Conservation (phyloP, 2,329 filamentous ascomycete species). For the Cryphonectria parasitica region DNA sequence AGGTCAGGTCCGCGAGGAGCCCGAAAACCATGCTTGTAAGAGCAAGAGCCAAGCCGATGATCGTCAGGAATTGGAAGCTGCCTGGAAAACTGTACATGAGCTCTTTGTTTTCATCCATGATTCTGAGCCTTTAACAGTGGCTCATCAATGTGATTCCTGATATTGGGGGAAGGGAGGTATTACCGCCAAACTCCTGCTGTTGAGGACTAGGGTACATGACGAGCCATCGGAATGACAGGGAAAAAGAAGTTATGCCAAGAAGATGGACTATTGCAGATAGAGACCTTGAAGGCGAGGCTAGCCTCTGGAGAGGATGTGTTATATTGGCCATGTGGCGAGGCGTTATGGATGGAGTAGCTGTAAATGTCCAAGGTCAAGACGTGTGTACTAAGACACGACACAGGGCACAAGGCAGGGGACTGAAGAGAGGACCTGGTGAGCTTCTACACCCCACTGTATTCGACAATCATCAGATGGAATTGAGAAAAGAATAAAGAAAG, state of each 20-base stretch:
- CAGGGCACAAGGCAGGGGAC: not conserved
- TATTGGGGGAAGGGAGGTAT: constrained; percentile 37
- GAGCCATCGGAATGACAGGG: constrained; percentile 58
- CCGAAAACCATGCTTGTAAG: constrained; percentile 64
- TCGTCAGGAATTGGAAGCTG: constrained; percentile 72
- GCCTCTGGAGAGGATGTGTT: constrained; percentile 66
- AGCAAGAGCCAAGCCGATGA: constrained; percentile 68
- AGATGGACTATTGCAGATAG: constrained; percentile 66
- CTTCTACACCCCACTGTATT: not conserved
- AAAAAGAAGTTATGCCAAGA: constrained; percentile 56
- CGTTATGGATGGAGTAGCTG: not conserved
- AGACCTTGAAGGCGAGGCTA: constrained; percentile 66
- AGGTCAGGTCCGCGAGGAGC: constrained; percentile 66
- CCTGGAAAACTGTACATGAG: not conserved
- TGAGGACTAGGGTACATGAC: constrained; percentile 54
- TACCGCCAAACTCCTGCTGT: constrained; percentile 65
- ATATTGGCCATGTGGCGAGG: constrained; percentile 41
- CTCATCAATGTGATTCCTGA: not conserved
- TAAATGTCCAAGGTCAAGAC: not conserved
- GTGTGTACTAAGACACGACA: not conserved
- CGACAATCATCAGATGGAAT: too few relatives aligned
- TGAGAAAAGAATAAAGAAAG: not conserved
- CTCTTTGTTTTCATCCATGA: not conserved
- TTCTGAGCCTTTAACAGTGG: not conserved
- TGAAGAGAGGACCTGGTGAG: not conserved